Evolutionary conservation across 352 stramenopile species (phyloP).

Genomic region (Phytophthora cryptogea): DNA sequence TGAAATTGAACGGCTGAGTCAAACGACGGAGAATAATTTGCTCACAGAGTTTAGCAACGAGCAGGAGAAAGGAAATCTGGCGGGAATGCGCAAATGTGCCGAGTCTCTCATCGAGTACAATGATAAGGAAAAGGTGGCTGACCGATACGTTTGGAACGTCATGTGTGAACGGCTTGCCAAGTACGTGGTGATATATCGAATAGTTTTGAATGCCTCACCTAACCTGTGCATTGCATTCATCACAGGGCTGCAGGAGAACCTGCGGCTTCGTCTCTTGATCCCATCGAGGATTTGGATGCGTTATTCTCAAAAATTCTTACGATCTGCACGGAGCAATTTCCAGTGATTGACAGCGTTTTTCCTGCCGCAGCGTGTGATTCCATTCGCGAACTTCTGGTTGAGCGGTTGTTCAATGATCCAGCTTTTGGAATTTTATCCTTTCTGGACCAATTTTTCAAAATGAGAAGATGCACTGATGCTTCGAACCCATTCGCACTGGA

Average conservation of each 20-base stretch:
- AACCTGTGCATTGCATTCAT: slow-evolving; percentile 1
- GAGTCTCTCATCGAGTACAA: slow-evolving; percentile 83
- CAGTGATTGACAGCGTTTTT: slow-evolving; percentile 68
- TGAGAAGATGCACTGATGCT: slow-evolving; percentile 23
- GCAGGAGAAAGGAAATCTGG: slow-evolving; percentile 56
- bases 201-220: neutral
- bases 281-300: slow-evolving; percentile 67
- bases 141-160: slow-evolving; percentile 87
- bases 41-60: slow-evolving; percentile 75
- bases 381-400: slow-evolving; percentile 66
- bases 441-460: slow-evolving; percentile 72
- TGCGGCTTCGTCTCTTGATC: slow-evolving; percentile 42
- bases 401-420: slow-evolving; percentile 79
- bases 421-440: slow-evolving; percentile 81
- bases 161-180: slow-evolving; percentile 74
- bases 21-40: slow-evolving; percentile 77
- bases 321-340: slow-evolving; percentile 78
- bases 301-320: slow-evolving; percentile 58
- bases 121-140: slow-evolving; percentile 80
- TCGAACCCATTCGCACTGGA: slow-evolving; percentile 5
- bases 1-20: slow-evolving; percentile 78
- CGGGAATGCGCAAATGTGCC: slow-evolving; percentile 60
- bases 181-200: slow-evolving; percentile 16
- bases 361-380: slow-evolving; percentile 43
- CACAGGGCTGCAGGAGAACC: slow-evolving; percentile 28